Percentiles rank a stretch among this genome's conserved stretches.
Conservation (phyloP, 75 land plant species). For the Chamaecyparis obtusa region DNA sequence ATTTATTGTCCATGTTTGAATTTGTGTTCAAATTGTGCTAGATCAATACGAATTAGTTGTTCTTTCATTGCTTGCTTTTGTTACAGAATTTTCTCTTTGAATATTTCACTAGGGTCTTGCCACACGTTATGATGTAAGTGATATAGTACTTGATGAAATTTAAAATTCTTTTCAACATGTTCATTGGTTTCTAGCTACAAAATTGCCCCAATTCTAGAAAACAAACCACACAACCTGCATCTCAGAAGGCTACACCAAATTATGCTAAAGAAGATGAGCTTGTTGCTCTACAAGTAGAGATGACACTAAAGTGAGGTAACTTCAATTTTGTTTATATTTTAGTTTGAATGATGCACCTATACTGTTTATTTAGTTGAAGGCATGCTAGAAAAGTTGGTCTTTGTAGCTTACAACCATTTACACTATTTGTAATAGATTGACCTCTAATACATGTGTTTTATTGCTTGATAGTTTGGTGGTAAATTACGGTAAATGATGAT, state of each 20-base stretch:
- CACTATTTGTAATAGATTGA: background rate
- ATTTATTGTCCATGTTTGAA: background rate
- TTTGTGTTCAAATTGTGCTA: constrained; percentile 3
- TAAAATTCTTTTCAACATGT: background rate
- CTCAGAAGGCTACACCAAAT: background rate
- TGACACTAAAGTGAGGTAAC: constrained; percentile 2
- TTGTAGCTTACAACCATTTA: background rate
- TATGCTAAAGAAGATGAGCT: constrained; percentile 13
- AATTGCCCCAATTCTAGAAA: too few relatives aligned
- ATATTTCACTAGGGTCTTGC: constrained; percentile 33
- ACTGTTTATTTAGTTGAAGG: background rate
- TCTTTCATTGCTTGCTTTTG: constrained; percentile 23
- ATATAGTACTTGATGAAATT: too few relatives aligned
- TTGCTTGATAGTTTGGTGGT: too few relatives aligned
- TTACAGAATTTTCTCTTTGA: constrained; percentile 27
- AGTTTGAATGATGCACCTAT: background rate
- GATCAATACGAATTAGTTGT: constrained; percentile 38
- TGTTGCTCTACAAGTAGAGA: constrained; percentile 10
- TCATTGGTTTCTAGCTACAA: too few relatives aligned
- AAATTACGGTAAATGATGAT: too few relatives aligned
- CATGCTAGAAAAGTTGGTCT: background rate
- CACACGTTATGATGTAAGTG: constrained; percentile 37
- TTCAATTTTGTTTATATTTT: background rate
- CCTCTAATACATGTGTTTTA: background rate
- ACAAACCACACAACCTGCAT: background rate